Evolutionary conservation across 805 yeast genomes (phyloP).

Genomic region (Myxozyma geophila): DNA sequence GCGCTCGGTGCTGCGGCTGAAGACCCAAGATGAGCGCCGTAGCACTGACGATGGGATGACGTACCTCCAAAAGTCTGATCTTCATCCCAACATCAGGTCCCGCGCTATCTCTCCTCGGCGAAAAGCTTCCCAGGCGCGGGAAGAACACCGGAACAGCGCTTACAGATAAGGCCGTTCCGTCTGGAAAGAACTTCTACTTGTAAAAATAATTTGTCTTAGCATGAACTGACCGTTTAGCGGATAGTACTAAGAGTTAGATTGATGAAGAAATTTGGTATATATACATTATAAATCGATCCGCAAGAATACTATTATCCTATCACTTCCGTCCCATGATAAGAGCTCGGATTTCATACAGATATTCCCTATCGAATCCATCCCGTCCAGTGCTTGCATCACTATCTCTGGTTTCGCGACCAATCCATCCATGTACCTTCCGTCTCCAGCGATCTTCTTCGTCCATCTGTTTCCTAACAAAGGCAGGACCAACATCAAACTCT

Average conservation of each 20-base stretch:
- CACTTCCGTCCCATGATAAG: conserved; percentile 42
- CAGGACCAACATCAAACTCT: conserved; percentile 43
- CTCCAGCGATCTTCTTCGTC: conserved; percentile 47
- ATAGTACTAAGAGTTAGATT: too few relatives aligned
- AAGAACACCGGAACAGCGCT: too few relatives aligned
- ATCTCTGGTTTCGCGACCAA: conserved; percentile 34
- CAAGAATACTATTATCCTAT: neutral
- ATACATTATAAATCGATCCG: neutral
- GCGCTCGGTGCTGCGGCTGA: neutral
- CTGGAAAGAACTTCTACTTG: too few relatives aligned
- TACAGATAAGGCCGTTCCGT: too few relatives aligned
- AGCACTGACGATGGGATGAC: neutral
- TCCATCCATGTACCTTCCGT: conserved; percentile 45
- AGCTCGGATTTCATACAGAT: conserved; percentile 44
- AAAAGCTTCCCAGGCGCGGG: too few relatives aligned
- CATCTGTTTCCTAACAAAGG: conserved; percentile 38
- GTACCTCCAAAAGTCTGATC: neutral
- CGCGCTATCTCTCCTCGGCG: too few relatives aligned
- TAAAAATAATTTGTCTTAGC: too few relatives aligned
- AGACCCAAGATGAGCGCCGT: neutral
- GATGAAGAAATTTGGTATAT: neutral
- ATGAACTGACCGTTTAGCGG: too few relatives aligned
- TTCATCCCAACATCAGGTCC: neutral
- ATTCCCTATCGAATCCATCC: conserved; percentile 36
- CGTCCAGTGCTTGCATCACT: neutral